phyloP scores from a whole-genome alignment of 148 eudicot genomes.

The Rhododendron griersonianum region DNA sequence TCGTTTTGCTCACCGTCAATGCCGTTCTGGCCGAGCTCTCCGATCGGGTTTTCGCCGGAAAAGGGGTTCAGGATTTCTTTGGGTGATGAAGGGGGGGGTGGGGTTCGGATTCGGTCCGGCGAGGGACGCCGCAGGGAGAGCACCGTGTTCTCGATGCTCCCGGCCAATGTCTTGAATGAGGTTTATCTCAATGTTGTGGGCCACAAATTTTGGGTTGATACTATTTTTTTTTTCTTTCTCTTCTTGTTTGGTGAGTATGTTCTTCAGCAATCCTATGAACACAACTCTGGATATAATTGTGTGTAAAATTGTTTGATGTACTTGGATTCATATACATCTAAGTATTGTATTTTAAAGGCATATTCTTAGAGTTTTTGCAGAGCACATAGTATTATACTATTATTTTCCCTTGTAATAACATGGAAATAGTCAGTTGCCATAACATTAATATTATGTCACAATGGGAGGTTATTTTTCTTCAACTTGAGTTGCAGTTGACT shows the following conservation, averaged over 20 bases:
- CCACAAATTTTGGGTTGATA: neutral
- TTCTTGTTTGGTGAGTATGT: too few relatives aligned
- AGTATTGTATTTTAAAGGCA: too few relatives aligned
- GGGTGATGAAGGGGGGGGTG: conserved; percentile 9
- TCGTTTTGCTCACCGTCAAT: conserved; percentile 85
- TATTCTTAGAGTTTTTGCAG: too few relatives aligned
- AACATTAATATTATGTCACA: too few relatives aligned
- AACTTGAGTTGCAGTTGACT: too few relatives aligned
- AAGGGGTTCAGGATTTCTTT: conserved; percentile 88
- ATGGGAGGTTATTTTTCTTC: neutral
- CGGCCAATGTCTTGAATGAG: neutral
- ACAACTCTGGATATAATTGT: too few relatives aligned
- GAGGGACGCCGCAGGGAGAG: neutral
- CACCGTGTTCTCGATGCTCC: neutral
- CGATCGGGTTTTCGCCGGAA: conserved; percentile 77
- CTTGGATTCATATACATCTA: too few relatives aligned
- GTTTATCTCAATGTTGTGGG: neutral
- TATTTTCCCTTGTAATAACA: too few relatives aligned
- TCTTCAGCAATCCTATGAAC: too few relatives aligned
- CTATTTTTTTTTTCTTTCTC: too few relatives aligned
- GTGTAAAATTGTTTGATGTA: too few relatives aligned
- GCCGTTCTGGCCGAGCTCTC: conserved; percentile 89
- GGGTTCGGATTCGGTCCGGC: neutral
- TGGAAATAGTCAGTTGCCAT: neutral
- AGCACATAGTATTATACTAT: too few relatives aligned